A percentile compares a stretch with the other conserved stretches of the same genome.
These are phyloP conservation scores for Alisma plantagoaquatica DNA, from an alignment of 106 monocot species.

Conservation along the genomic window DNA sequence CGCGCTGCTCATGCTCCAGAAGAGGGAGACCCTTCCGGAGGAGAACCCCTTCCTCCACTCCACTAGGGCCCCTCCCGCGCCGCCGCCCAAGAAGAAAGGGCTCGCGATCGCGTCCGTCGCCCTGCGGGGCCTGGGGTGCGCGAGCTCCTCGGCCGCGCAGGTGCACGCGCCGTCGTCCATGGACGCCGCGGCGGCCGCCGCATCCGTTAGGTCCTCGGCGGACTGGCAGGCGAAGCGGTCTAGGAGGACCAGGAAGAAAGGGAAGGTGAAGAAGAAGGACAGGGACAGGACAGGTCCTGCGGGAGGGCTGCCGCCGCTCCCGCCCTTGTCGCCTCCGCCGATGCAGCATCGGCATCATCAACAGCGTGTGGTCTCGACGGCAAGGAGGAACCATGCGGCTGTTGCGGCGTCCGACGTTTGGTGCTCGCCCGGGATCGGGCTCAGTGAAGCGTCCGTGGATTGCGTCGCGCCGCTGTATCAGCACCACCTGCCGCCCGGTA, in stretches of 20 bases:
- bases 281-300: constrained; percentile 11
- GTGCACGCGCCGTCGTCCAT: constrained; percentile 16
- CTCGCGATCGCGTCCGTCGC: constrained; percentile 30
- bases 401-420: constrained; percentile 22
- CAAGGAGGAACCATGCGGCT: constrained; percentile 6
- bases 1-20: constrained; percentile 12
- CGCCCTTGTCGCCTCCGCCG: no score
- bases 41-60: neutral
- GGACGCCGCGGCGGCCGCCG: constrained; percentile 15
- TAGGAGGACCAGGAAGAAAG: constrained; percentile 14
- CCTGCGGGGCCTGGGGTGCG: constrained; percentile 41
- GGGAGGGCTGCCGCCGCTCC: neutral
- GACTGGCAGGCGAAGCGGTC: constrained; percentile 38
- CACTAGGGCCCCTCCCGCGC: constrained; percentile 1
- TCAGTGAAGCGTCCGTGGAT: constrained; percentile 37
- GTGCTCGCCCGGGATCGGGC: constrained; percentile 28
- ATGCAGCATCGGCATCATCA: no score
- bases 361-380: no score
- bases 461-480: constrained; percentile 30
- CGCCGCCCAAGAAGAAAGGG: constrained; percentile 20
- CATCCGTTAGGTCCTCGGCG: constrained; percentile 25
- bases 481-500: constrained; percentile 3
- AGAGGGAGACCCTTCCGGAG: neutral
- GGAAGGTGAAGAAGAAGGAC: constrained; percentile 9
- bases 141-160: constrained; percentile 32